Base-by-base conservation (phyloP, 371 early-diverging fungal species). In the Mortierella polycephala region DNA sequence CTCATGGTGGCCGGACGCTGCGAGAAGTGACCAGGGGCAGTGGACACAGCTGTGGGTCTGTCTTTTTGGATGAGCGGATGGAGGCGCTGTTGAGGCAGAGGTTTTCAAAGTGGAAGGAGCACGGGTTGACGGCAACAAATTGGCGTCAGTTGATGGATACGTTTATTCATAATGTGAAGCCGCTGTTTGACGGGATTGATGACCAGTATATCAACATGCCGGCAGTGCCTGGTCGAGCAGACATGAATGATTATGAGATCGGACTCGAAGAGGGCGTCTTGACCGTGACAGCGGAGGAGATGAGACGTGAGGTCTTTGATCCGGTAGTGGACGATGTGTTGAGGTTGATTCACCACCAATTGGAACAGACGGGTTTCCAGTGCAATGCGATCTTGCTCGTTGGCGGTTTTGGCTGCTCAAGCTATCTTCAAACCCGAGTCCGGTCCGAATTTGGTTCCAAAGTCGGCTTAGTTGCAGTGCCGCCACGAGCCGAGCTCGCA, bases 111-210 rank as follows among this genome's bases (percentile, higher is more conserved):
- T 73, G 74, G 74, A 20, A 47, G 16, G 74, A 73, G 1, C 47
- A 46, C 45, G 63, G 63, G 14, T 18, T 73, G 11, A 73, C 74
- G 2, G 54, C 67, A 16, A 64, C 68, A 7, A 73, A 73, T 42
- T 73, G 74, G 74, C 50, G 54, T 0, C 59, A 61, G n/a, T 49
- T 73, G 20, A 73, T 73, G 74, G 74, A 73, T 55, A 68, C 71
- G 4, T 88, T 88, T 76, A 83, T 85, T 42, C 85, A 85, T 77
- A 77, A 79, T 45, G 72, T 64, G 37, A 70, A 73, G 59, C 74
- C 64, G 12, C 46, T 69, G 7, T 65, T 74, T 55, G 74, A 69
- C 14, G 63, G 63, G 1, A 42, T 62, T 13, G 80, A 79, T 5
- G 69, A 69, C 23, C 74, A 79, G 40, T 69, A 62, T 16, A 52